Base-by-base conservation (phyloP, 2,329 filamentous ascomycete species). In the Penicillium psychrosexuale region DNA sequence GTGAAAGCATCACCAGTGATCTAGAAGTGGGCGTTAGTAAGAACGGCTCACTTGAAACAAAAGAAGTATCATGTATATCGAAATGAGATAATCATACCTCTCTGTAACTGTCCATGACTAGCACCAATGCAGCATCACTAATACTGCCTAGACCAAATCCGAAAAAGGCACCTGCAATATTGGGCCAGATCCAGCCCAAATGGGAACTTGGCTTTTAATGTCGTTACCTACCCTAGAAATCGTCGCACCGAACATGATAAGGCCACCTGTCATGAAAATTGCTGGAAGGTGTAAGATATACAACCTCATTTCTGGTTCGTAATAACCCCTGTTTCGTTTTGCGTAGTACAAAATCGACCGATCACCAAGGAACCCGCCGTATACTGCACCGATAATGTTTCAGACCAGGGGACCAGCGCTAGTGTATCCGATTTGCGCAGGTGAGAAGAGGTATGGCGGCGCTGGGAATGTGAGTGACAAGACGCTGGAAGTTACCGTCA, bases 261-360 rank as follows among this genome's bases (percentile, higher is more conserved):
- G 61, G 0, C 77, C 77, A 3, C 72, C 71, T 0, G 77, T 75
- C 17, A 76, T 70, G 3, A 75, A 52, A 6, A 78, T 42, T 48
- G 75, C 70, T 30, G 74, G 72, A 2, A 69, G 33, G 39, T 65
- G 65, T 17, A 67, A 56, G 22, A 67, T 69, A 38, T 69, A 76
- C 6, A 80, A 67, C 3, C 78, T 71, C 72, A 80, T 80, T 62
- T 80, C 78, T 1, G 78, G 75, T 62, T 80, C 78, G 47, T 78
- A 78, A 56, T 77, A 74, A 37, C 78, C 78, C 31, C 69, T 69
- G 58, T 80, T 79, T 15, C 71, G 67, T 24, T 72, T 72, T 2
- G 78, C 75, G 47, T 79, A 70, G 34, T 65, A 67, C n/a, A 75
- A 54, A 42, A 78, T 73, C 0, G 68, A 68, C 65, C 68, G 69